A percentile compares a stretch with the other conserved stretches of the same genome.
Evolutionary conservation across 202 grass and related monocot genomes (phyloP).

Genomic region (Eragrostis tef): DNA sequence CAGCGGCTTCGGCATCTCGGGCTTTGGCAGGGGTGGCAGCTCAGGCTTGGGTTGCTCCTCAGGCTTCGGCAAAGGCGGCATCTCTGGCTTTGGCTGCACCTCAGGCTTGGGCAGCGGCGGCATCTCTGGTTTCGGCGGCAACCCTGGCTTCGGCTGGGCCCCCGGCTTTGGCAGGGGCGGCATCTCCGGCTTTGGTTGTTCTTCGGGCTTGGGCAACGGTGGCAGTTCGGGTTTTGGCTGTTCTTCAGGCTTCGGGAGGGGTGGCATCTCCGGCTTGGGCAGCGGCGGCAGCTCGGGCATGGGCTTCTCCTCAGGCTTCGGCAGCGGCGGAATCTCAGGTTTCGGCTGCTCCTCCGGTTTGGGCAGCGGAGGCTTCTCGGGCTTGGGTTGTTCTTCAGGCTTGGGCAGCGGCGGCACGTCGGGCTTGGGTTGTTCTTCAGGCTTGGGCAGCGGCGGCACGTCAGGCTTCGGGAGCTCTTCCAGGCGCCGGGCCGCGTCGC

Average conservation of each 20-base stretch:
- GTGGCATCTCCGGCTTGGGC: not conserved
- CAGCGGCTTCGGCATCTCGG: not conserved
- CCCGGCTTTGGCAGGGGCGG: not conserved
- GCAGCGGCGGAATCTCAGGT: not conserved
- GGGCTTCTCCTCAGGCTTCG: not conserved
- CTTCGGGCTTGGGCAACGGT: not conserved
- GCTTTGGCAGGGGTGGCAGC: not conserved
- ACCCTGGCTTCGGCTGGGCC: not conserved
- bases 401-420: not conserved
- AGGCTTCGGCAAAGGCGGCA: not conserved
- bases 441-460: not conserved
- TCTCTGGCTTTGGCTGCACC: not conserved
- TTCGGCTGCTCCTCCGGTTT: not conserved
- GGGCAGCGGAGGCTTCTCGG: not conserved
- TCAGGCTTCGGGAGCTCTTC: conserved; percentile 27
- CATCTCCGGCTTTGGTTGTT: not conserved
- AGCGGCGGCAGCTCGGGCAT: too few species aligned
- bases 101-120: not conserved
- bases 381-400: not conserved
- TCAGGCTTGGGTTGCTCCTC: not conserved
- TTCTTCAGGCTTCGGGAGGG: not conserved
- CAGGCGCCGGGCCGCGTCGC: conserved; percentile 22
- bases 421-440: not conserved
- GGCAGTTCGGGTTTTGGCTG: not conserved
- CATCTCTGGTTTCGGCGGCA: not conserved